These are phyloP conservation scores for Clonostachys rosea DNA, from an alignment of 2,329 filamentous ascomycete species.

Conservation along the genomic window DNA sequence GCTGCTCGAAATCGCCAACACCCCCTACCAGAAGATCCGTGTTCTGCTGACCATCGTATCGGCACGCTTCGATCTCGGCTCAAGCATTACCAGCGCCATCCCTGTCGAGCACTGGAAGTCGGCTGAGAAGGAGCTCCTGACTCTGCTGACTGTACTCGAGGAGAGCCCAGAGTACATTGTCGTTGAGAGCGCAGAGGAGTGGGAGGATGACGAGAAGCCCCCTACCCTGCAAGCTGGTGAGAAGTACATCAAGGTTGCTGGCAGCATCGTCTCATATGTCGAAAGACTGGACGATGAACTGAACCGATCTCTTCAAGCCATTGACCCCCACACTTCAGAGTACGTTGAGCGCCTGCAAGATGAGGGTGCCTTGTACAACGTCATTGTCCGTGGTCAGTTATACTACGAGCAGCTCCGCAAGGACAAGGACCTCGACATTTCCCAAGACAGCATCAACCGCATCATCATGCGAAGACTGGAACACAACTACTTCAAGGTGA, in stretches of 20 bases:
- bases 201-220: slow-evolving; percentile 97
- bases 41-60: slow-evolving; percentile 89
- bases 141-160: slow-evolving; percentile 75
- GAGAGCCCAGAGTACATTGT: slow-evolving; percentile 77
- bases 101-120: slow-evolving; percentile 95
- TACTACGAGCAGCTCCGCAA: slow-evolving; percentile 82
- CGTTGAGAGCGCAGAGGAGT: slow-evolving; percentile 89
- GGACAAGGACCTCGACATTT: slow-evolving; percentile 63
- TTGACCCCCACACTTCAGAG: slow-evolving; percentile 97
- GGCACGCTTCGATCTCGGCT: slow-evolving; percentile 88
- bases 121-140: slow-evolving; percentile 80
- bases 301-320: slow-evolving; percentile 91
- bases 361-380: slow-evolving; percentile 85
- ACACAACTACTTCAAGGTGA: slow-evolving; percentile 96
- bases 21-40: slow-evolving; percentile 90
- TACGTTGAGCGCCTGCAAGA: slow-evolving; percentile 95
- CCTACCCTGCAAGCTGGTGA: slow-evolving; percentile 70
- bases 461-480: slow-evolving; percentile 91
- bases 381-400: slow-evolving; percentile 80
- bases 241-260: slow-evolving; percentile 84
- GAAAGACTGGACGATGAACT: slow-evolving; percentile 97
- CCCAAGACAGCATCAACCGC: slow-evolving; percentile 87
- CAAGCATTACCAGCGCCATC: slow-evolving; percentile 77
- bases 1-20: slow-evolving; percentile 80
- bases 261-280: slow-evolving; percentile 89